Conservation (phyloP, 495 filamentous ascomycete genomes). For the Umbilicaria muhlenbergii region DNA sequence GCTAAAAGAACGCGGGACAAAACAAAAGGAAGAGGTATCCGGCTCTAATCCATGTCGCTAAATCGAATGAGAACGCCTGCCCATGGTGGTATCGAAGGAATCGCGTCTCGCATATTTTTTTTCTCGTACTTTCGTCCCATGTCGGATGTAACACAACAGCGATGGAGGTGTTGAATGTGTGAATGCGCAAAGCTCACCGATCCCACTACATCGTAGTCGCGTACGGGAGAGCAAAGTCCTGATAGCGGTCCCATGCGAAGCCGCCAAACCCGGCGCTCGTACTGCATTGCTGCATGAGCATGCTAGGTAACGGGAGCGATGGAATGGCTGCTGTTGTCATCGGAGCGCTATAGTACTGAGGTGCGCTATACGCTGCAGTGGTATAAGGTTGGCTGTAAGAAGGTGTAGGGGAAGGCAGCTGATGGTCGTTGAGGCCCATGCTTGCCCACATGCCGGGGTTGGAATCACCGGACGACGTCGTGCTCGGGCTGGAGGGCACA, state of each 20-base stretch:
- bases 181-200: neutral
- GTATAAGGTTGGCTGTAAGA: slow-evolving; percentile 70
- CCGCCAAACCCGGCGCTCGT: slow-evolving; percentile 48
- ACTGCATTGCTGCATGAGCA: slow-evolving; percentile 72
- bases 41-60: slow-evolving; percentile 20
- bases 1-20: slow-evolving; percentile 25
- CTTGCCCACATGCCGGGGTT: slow-evolving; percentile 65
- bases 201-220: slow-evolving; percentile 38
- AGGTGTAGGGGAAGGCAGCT: slow-evolving; percentile 57
- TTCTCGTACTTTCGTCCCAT: too few relatives aligned
- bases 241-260: slow-evolving; percentile 61
- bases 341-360: slow-evolving; percentile 52
- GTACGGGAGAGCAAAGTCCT: slow-evolving; percentile 41
- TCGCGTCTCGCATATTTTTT: too few relatives aligned
- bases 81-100: too few relatives aligned
- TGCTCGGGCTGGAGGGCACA: slow-evolving; percentile 70
- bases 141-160: too few relatives aligned
- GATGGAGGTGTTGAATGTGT: too few relatives aligned
- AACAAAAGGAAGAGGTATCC: slow-evolving; percentile 28
- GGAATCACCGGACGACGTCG: slow-evolving; percentile 54
- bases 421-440: slow-evolving; percentile 50
- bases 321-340: slow-evolving; percentile 45
- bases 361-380: slow-evolving; percentile 49
- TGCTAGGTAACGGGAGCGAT: slow-evolving; percentile 74
- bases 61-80: neutral